phyloP scores from a whole-genome alignment of 2,329 filamentous ascomycete genomes.

The Verticillium isaacii region DNA sequence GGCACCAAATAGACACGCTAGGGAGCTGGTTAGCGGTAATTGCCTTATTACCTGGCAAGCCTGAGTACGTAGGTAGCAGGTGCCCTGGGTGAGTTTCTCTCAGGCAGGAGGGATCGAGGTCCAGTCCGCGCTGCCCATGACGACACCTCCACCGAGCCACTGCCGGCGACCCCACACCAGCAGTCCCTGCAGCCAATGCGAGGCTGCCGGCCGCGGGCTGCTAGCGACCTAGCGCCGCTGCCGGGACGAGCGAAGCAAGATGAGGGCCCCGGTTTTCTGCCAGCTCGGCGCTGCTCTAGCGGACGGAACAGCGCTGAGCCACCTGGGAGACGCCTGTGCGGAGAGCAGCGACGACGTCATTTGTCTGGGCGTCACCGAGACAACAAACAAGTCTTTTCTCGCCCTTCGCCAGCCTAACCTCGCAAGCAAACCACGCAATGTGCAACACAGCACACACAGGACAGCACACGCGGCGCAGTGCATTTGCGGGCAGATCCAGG shows the following conservation, averaged over 20 bases:
- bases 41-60: not conserved
- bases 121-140: conserved; percentile 4
- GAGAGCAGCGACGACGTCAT: not conserved
- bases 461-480: not conserved
- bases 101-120: too few species aligned
- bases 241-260: not conserved
- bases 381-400: not conserved
- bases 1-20: too few species aligned
- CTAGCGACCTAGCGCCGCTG: not conserved
- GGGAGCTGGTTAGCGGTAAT: too few species aligned
- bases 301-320: conserved; percentile 1
- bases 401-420: not conserved
- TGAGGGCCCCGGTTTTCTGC: not conserved
- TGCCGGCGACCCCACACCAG: conserved; percentile 2
- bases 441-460: not conserved
- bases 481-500: not conserved
- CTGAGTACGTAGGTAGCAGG: too few species aligned
- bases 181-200: not conserved
- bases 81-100: too few species aligned
- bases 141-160: conserved; percentile 11
- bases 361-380: not conserved
- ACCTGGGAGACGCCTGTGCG: not conserved
- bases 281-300: not conserved
- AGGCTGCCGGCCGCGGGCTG: too few species aligned
- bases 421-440: too few species aligned